Evolutionary conservation across 1,284 basidiomycete genomes (phyloP).

Genomic region (Pisolithus thermaeus): DNA sequence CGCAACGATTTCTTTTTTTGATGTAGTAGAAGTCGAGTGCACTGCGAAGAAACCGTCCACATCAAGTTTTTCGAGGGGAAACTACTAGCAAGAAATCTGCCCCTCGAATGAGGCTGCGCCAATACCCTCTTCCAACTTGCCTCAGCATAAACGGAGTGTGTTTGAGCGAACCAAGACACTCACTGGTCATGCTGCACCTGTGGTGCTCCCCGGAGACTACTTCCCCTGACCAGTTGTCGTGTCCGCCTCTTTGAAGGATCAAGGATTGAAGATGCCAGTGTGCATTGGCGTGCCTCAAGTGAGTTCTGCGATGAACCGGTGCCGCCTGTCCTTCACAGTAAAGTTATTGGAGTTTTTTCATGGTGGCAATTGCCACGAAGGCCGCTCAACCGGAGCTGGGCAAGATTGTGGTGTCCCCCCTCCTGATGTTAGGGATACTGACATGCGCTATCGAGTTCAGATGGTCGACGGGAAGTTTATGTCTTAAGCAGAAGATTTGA

Average conservation of each 20-base stretch:
- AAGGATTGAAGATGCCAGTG: no score
- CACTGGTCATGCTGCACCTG: no score
- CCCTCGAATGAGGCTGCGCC: no score
- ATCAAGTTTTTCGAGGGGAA: background rate
- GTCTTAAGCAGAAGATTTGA: background rate
- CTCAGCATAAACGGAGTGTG: no score
- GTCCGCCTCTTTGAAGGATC: no score
- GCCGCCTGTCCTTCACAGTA: background rate
- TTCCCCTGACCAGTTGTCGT: no score
- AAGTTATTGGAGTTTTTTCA: background rate
- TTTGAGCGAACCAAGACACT: no score
- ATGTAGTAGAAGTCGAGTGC: background rate
- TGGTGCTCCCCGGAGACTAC: no score
- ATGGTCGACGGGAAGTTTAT: background rate
- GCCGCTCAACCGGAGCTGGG: background rate
- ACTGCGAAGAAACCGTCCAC: background rate
- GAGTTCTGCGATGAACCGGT: no score
- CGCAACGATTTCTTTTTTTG: background rate
- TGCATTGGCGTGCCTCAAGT: no score
- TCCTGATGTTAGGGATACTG: background rate
- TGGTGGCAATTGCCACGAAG: background rate
- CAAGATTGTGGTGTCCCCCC: background rate
- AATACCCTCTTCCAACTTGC: no score
- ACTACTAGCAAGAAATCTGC: background rate
- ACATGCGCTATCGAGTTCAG: background rate